Evolutionary conservation across 106 monocot genomes (phyloP), one percentile per base, ranked within the genome.

Genomic region (Allium fistulosum): DNA sequence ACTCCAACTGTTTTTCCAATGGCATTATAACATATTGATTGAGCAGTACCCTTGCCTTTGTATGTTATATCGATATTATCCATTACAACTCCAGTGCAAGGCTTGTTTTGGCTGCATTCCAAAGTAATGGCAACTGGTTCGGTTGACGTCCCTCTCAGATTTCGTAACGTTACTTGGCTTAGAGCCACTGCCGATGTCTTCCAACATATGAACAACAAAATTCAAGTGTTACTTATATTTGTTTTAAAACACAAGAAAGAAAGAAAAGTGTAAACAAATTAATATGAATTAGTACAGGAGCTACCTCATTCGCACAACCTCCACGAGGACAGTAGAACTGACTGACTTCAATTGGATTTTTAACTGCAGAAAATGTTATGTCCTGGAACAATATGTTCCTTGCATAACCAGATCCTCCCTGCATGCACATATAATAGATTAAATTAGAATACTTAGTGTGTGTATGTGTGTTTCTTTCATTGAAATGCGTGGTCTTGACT

Each of bases 321-420:
- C 17, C 11, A 2, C 48, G 13, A 2, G 64, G 73, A 47, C 73
- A 73, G 14, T 73, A 73, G 49, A 46, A 64, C 14, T 73, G 73
- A 17, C 65, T 64, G 26, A 73, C 55, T n/a, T 46, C 53, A n/a
- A 73, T 65, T 9, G 63, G 46, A 12, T 17, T 12, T 9, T 28
- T 64, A 6, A 73, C 73, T 56, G 64, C 63, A 17, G 15, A 56
- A 37, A 73, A 73, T 27, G 17, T 47, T 6, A 73, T 73, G 64
- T 64, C 26, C 46, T 65, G 13, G 46, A 18, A 73, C 3, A 12
- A 7, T 8, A 73, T 63, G 3, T 46, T 16, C 55, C 17, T 73
- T 10, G 73, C 73, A 73, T 73, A 50, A 17, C 73, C 73, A 12
- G 73, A 63, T 9, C 73, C 73, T 37, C 73, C 73, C 73, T 73